phyloP scores from a whole-genome alignment of 2,329 filamentous ascomycete species.

The Colletotrichum sp. region DNA sequence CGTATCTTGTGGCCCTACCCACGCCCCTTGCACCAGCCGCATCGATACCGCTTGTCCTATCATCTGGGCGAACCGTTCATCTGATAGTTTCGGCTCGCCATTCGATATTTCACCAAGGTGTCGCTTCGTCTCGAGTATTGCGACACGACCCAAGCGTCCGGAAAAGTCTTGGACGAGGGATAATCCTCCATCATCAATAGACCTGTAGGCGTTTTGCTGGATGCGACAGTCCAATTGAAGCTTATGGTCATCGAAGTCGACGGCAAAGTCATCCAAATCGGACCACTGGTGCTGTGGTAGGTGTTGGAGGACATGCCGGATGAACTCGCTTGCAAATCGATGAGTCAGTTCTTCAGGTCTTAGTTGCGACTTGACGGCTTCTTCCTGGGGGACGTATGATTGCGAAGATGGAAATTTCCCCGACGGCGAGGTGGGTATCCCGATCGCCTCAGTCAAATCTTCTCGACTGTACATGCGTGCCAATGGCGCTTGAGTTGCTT shows the following conservation, averaged over 20 bases:
- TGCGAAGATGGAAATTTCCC: not conserved
- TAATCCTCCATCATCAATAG: not conserved
- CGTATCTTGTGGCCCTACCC: not conserved
- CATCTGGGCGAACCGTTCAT: not conserved
- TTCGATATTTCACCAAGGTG: not conserved
- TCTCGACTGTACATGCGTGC: not conserved
- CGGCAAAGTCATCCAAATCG: not conserved
- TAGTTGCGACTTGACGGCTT: not conserved
- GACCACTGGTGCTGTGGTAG: not conserved
- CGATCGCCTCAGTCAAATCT: not conserved
- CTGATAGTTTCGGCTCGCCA: not conserved
- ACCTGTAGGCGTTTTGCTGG: not conserved
- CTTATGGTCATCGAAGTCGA: not conserved
- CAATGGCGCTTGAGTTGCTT: not conserved
- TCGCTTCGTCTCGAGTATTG: not conserved
- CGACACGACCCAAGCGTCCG: not conserved
- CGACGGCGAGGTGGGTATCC: not conserved
- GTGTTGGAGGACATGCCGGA: not conserved
- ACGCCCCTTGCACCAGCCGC: not conserved
- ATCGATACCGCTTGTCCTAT: not conserved
- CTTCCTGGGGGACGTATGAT: not conserved
- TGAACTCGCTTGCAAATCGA: not conserved
- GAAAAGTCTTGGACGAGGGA: not conserved
- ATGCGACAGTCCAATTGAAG: not conserved
- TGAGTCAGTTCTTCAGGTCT: not conserved